Evolutionary conservation across 345 rosid species (phyloP).

Genomic region (Passiflora organensis): DNA sequence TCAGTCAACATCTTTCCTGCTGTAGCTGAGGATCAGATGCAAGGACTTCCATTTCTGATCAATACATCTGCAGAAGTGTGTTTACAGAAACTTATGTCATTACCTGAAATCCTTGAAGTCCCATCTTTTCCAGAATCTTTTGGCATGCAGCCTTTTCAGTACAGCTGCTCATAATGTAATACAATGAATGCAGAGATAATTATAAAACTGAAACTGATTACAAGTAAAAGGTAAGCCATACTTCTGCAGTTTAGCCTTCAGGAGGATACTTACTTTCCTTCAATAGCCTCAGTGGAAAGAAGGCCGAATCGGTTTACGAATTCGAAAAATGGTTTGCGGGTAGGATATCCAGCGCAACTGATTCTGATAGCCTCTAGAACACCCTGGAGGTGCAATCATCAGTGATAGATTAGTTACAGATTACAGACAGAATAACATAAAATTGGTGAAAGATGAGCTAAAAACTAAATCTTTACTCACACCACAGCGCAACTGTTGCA

Average conservation of each 20-base stretch:
- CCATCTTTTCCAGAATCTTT: slow-evolving; percentile 77
- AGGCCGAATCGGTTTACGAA: slow-evolving; percentile 83
- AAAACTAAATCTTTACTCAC: slow-evolving; percentile 46
- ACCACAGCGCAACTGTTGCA: slow-evolving; percentile 96
- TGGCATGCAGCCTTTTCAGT: slow-evolving; percentile 69
- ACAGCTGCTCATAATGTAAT: slow-evolving; percentile 49
- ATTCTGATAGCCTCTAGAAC: slow-evolving; percentile 96
- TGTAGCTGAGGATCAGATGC: no score
- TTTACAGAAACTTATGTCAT: slow-evolving; percentile 3
- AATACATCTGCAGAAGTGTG: no score
- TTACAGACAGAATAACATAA: no score
- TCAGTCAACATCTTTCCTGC: no score
- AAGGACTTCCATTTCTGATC: no score
- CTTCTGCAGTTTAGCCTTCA: background rate
- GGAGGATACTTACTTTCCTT: slow-evolving; percentile 66
- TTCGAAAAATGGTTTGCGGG: slow-evolving; percentile 88
- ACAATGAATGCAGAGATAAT: slow-evolving; percentile 19
- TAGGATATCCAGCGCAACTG: slow-evolving; percentile 97
- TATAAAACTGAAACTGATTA: slow-evolving; percentile 16
- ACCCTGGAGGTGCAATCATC: slow-evolving; percentile 48
- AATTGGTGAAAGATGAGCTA: slow-evolving; percentile 4
- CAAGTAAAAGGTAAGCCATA: no score
- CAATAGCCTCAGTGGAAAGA: slow-evolving; percentile 59
- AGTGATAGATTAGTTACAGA: no score
- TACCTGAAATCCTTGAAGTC: slow-evolving; percentile 94